Base-by-base conservation (phyloP, 2,329 filamentous ascomycete genomes). In the Myrmaecium sp. region DNA sequence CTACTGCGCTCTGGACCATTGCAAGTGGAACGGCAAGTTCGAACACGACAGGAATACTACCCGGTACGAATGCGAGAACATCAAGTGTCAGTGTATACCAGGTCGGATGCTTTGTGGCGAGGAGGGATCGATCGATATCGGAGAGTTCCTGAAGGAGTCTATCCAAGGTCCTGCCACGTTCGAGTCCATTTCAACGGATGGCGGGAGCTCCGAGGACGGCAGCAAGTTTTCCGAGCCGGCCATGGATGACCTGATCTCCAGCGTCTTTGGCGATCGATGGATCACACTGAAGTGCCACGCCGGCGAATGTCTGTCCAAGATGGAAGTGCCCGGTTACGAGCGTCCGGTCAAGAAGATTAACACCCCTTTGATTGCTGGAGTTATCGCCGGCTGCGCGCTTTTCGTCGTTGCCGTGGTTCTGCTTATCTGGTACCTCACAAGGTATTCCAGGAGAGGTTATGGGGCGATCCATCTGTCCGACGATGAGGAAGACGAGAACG, bases 21-120 rank as follows among this genome's bases (percentile, higher is more conserved):
- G 89, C 57, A 55, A 68, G 10, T 89, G 80, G 42, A 65, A 55
- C 26, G 70, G 76, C 47, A 66, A 78, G 30, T 74, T 74, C 32
- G 65, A 69, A 29, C 66, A 74, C 17, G 58, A 67, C 27, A 67
- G 69, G 41, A 98, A 98, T 54, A 73, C 67, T 29, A 95, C 86
- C 2, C 66, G 64, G 26, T 95, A 95, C 56, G 66, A 69, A 37
- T 98, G 89, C 54, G 66, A 86, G 22, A 72, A 82, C 34, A 75
- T 94, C 41, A 62, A 75, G 35, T 98, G 89, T 55, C 71, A 71
- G 38, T 98, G 89, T 50, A 78, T 98, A 28, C 72, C 80, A 1
- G 83, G 78, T 31, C 77, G 84, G 19, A 93, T 95, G 74, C 70
- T 98, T 6, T 98, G 89, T 47, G 89, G 89, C 32, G 79, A 89